Conservation (phyloP, 2,329 filamentous ascomycete species). For the Geosmithia putterillii region DNA sequence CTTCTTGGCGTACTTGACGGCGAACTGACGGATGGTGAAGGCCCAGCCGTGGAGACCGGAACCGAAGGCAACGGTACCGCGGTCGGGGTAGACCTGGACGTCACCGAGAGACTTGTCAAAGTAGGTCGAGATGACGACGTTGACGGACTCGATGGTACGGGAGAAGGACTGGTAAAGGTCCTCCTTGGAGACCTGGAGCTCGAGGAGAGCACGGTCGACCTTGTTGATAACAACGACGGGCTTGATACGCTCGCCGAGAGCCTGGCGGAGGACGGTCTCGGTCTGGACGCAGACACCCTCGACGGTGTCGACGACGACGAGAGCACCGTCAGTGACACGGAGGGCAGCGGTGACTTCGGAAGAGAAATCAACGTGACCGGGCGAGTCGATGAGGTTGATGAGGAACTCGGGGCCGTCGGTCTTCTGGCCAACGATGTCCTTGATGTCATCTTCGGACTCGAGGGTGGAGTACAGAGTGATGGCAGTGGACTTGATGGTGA, state of each 20-base stretch:
- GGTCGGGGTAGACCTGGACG: conserved; percentile 95
- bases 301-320: conserved; percentile 98
- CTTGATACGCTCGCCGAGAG: conserved; percentile 99
- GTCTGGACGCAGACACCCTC: conserved; percentile 99
- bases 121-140: conserved; percentile 99
- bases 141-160: conserved; percentile 98
- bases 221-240: conserved; percentile 99
- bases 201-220: conserved; percentile 98
- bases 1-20: conserved; percentile 94
- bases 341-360: conserved; percentile 98
- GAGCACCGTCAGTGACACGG: conserved; percentile 98
- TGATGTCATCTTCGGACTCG: conserved; percentile 70
- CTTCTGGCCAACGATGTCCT: conserved; percentile 84
- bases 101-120: conserved; percentile 94
- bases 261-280: conserved; percentile 98
- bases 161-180: conserved; percentile 99
- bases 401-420: conserved; percentile 92
- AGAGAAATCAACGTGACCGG: conserved; percentile 99
- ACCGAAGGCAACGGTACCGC: conserved; percentile 96
- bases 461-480: conserved; percentile 94
- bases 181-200: conserved; percentile 97
- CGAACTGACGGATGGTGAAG: conserved; percentile 98
- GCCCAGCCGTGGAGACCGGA: conserved; percentile 99
- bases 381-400: conserved; percentile 99
- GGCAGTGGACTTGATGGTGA: conserved; percentile 99